Evolutionary conservation across 257 asterid genomes (phyloP).

Genomic region (Agastache rugosa): DNA sequence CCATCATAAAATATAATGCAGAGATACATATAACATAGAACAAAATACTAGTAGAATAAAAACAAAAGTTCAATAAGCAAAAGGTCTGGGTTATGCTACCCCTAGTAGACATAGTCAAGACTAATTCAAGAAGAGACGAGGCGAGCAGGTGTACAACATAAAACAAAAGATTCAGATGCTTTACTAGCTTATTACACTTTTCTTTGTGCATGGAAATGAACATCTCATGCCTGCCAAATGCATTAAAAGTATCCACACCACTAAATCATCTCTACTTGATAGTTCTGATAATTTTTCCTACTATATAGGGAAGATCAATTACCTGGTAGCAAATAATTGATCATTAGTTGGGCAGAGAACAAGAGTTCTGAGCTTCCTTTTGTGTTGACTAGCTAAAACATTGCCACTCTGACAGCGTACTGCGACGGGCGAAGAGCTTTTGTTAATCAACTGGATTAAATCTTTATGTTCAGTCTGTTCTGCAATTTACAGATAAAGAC

Average conservation of each 20-base stretch:
- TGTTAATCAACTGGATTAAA: conserved; percentile 53
- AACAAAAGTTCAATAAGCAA: background rate
- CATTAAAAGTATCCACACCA: conserved; percentile 4
- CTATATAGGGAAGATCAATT: conserved; percentile 27
- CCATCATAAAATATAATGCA: conserved; percentile 13
- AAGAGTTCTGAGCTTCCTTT: conserved; percentile 73
- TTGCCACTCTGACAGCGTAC: conserved; percentile 51
- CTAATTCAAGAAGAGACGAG: conserved; percentile 6
- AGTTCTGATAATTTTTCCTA: background rate
- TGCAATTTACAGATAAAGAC: conserved; percentile 39
- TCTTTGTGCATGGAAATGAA: conserved; percentile 14
- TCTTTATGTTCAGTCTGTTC: conserved; percentile 58
- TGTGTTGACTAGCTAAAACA: conserved; percentile 65
- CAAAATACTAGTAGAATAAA: background rate
- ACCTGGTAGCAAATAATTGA: conserved; percentile 75
- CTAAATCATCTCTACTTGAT: conserved; percentile 16
- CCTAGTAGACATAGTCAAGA: conserved; percentile 11
- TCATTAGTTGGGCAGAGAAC: conserved; percentile 71
- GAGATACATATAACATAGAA: background rate
- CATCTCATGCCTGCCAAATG: conserved; percentile 10
- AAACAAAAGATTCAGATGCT: conserved; percentile 21
- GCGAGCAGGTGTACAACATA: conserved; percentile 11
- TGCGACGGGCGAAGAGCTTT: conserved; percentile 53
- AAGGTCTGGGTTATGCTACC: conserved; percentile 5
- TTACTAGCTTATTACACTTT: background rate